Base-by-base conservation (phyloP, 176 grass and related monocot genomes). In the Hyparrhenia diplandra region DNA sequence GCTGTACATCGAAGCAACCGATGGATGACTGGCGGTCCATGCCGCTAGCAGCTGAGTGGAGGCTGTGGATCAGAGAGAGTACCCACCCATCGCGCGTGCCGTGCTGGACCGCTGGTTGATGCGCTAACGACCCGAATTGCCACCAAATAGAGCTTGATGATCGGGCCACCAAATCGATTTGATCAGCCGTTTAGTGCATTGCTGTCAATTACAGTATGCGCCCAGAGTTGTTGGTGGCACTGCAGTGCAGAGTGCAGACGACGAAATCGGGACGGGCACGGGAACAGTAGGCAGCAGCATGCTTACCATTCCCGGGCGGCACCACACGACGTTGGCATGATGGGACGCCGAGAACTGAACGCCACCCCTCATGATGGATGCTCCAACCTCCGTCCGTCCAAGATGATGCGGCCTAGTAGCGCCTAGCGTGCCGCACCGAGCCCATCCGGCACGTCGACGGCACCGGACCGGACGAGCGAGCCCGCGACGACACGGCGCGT, bases 281-380 rank as follows among this genome's bases (percentile, higher is more conserved):
- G 47, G 71, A 34, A 74, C 71, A 74, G 71, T 13, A 1, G 47
- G 71, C 45, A 14, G 5, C 49, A 24, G 3, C 72, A 16, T 6
- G 21, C 18, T 37, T 58, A 2, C 72, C 72, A 58, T 58, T 58
- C 17, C 49, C 11, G 20, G 72, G 8, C 21, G 21, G 20, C 51
- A 54, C 47, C n/a, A 57, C 72, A 30, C 69, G 69, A 3, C 24
- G 41, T 14, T 14, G 17, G 17, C 70, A 32, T 51, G 70, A 73
- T 73, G 43, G 8, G 29, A 32, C 45, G 70, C 70, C 70, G 70
- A 73, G n/a, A n/a, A n/a, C n/a, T n/a, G n/a, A n/a, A n/a, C n/a
- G n/a, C n/a, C 32, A n/a, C 2, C 68, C 41, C 8, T 73, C 45
- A 74, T 74, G 70, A 73, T 73, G n/a, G n/a, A n/a, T n/a, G 43